A percentile compares a stretch with the other conserved stretches of the same genome.
These are phyloP conservation scores for Bidens hawaiensis DNA, from an alignment of 140 eudicot genomes.

Conservation along the genomic window DNA sequence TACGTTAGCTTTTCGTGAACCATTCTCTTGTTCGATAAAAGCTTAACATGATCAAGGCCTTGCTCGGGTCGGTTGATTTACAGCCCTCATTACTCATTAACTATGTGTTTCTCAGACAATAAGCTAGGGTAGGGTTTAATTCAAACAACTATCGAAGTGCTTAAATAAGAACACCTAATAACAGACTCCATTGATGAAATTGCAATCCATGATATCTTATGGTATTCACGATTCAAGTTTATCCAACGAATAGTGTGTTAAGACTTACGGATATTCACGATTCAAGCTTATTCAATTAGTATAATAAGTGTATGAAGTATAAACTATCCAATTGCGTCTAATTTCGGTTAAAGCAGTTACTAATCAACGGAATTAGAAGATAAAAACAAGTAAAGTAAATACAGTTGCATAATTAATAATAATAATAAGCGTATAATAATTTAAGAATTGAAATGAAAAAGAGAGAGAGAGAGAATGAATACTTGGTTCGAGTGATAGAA, in stretches of 20 bases:
- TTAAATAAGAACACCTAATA: background rate
- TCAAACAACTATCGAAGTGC: background rate
- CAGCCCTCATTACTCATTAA: no score
- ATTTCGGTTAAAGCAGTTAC: background rate
- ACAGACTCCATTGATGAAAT: background rate
- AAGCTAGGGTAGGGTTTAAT: background rate
- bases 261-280: background rate
- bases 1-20: no score
- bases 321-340: background rate
- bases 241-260: constrained; percentile 4
- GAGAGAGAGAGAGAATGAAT: background rate
- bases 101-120: background rate
- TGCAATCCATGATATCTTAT: background rate
- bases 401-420: constrained; percentile 11
- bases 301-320: no score
- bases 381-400: background rate
- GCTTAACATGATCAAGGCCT: no score
- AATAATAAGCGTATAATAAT: no score
- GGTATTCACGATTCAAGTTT: no score
- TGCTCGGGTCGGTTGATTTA: no score
- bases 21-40: no score
- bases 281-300: constrained; percentile 1
- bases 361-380: background rate
- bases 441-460: no score
- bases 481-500: constrained; percentile 19